Conservation (phyloP, 805 yeast species). For the Suhomyces faveliae region DNA sequence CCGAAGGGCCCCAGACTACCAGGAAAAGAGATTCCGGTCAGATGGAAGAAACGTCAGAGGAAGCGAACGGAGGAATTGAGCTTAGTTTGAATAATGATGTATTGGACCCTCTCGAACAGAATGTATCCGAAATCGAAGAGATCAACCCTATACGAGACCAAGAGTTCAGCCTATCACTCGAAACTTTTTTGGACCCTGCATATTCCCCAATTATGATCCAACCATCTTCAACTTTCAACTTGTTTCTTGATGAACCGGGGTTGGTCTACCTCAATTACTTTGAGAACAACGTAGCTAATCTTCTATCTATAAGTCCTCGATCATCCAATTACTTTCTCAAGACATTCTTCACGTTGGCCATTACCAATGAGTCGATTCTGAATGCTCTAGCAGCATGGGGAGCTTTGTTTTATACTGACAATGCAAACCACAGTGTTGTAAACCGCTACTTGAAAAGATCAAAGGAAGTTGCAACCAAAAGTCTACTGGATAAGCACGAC, state of each 20-base stretch:
- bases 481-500: conserved; percentile 14
- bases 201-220: conserved; percentile 5
- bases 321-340: conserved; percentile 26
- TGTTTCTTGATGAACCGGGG: conserved; percentile 20
- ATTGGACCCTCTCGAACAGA: background rate
- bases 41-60: background rate
- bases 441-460: conserved; percentile 15
- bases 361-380: conserved; percentile 22
- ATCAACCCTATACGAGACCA: background rate
- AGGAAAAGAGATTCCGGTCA: background rate
- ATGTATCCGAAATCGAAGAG: background rate
- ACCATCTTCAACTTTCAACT: conserved; percentile 8
- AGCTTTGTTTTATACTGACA: conserved; percentile 18
- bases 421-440: conserved; percentile 12
- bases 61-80: background rate
- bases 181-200: background rate
- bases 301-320: conserved; percentile 18
- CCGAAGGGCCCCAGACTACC: background rate
- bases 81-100: background rate
- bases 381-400: conserved; percentile 34
- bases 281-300: conserved; percentile 19
- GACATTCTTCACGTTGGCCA: conserved; percentile 24
- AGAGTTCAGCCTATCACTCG: background rate
- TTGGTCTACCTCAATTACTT: conserved; percentile 18
- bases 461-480: conserved; percentile 10